Base-by-base conservation (phyloP, 1,284 basidiomycete genomes). In the Boletus holoroseus region DNA sequence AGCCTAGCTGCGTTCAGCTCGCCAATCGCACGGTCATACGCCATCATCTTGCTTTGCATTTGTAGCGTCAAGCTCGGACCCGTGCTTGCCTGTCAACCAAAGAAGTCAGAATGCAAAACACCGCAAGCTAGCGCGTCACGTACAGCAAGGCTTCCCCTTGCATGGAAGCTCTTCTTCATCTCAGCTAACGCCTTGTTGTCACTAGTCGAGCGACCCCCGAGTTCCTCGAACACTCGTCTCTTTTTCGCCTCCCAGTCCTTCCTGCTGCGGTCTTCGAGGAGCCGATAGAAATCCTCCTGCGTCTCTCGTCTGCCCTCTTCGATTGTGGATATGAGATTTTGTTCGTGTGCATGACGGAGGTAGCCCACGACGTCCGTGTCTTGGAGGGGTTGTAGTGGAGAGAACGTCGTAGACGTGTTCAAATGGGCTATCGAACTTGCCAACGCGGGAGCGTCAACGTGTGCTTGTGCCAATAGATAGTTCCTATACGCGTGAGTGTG, bases 11-110 rank as follows among this genome's bases (percentile, higher is more conserved):
- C 72, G 66, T 91, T 94, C 42, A 93, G 70, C 30, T 88, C 81
- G 15, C 78, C 71, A 37, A 95, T 75, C 28, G 90, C 83, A 50
- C 82, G 81, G 69, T 92, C 89, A 67, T 95, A 97, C n/a, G 83
- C 84, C 82, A 94, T 90, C 91, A 95, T 94, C 71, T 92, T 92
- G 67, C 80, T 85, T 70, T 95, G 94, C 79, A 91, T 86, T 60
- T 88, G 83, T 44, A 88, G 68, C 18, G 76, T 82, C 20, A 83
- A 71, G 53, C 75, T 78, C 0, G 83, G 79, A 3, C 76, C 71
- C 16, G 73, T 71, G 60, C 76, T 77, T 35, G 76, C 67, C 77
- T 81, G 55, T 34, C 35, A 30, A 43, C 7, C 35, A 26, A 18
- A 39, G 12, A 34, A 24, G 12, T 64, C 40, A 61, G 57, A 49